Percentiles rank a stretch among this genome's conserved stretches.
phyloP scores from a whole-genome alignment of 1,284 basidiomycete genomes.

The Wolfiporia cocos region DNA sequence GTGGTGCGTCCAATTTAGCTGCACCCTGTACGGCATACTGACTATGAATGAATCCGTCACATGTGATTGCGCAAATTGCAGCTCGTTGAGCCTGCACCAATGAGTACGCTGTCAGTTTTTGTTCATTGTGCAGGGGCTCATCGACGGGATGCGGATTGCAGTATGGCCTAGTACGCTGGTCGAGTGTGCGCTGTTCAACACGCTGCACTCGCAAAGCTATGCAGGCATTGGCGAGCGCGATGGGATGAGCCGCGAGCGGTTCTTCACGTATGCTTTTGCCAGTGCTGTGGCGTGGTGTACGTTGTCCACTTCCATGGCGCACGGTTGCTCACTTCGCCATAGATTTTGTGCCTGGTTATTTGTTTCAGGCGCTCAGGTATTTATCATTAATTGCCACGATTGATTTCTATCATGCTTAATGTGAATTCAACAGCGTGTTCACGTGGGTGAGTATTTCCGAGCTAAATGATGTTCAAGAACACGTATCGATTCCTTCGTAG shows the following conservation, averaged over 20 bases:
- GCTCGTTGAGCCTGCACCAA: slow-evolving; percentile 82
- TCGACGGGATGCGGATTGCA: slow-evolving; percentile 5
- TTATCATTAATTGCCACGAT: too few species aligned
- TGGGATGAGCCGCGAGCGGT: slow-evolving; percentile 68
- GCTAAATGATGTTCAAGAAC: too few species aligned
- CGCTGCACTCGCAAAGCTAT: slow-evolving; percentile 60
- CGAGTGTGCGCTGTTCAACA: slow-evolving; percentile 79
- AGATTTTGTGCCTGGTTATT: slow-evolving; percentile 66
- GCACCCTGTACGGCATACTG: too few species aligned
- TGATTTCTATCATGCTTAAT: background rate
- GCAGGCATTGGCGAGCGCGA: slow-evolving; percentile 57
- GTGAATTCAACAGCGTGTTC: slow-evolving; percentile 27
- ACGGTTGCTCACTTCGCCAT: background rate
- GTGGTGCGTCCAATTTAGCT: too few species aligned
- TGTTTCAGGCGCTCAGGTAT: slow-evolving; percentile 35
- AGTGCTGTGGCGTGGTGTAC: slow-evolving; percentile 59
- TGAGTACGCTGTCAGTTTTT: slow-evolving; percentile 43
- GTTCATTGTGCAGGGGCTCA: background rate
- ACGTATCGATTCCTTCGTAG: too few species aligned
- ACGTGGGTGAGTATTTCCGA: slow-evolving; percentile 44
- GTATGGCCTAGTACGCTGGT: slow-evolving; percentile 88
- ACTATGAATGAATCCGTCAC: too few species aligned
- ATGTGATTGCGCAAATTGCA: slow-evolving; percentile 12
- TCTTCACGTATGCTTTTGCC: slow-evolving; percentile 65
- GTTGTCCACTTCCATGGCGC: slow-evolving; percentile 6